Base-by-base conservation (phyloP, 176 grass and related monocot species). In the Musa troglodytarum region DNA sequence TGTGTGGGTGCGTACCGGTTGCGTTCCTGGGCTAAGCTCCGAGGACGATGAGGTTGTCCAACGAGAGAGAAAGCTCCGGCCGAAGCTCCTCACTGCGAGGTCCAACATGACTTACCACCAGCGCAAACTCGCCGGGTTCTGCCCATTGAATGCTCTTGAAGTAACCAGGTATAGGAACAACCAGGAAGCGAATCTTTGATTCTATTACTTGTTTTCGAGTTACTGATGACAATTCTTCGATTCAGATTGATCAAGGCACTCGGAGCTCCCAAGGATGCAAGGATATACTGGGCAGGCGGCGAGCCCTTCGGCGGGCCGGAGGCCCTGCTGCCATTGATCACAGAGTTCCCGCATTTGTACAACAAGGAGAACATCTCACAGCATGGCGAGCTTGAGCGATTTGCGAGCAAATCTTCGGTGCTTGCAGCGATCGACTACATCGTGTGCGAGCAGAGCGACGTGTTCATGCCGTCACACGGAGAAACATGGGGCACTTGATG, bases 401-500 rank as follows among this genome's bases (percentile, higher is more conserved):
- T 64, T 10, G 43, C 59, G 23, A 65, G 50, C 29, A 77, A 65
- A 2, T 51, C 75, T 13, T 77, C 75, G 22, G 34, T 64, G 12
- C 75, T 77, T 11, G 75, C 75, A 4, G 75, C 75, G 2, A 24
- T 77, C 17, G 75, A 77, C 75, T 77, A 64, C 19, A 65, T 65
- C 1, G 75, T 77, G 8, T 61, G 57, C 58, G 49, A 64, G 49
- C 59, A 62, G 57, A 77, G 75, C 75, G 75, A 77, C 59, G 75
- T 77, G n/a, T 77, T 77, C 75, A 25, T 77, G 59, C 75, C 75
- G 1, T 77, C 75, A 1, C 75, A 77, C 16, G 75, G 75, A 9
- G 75, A 5, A 77, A 77, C 75, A 77, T 77, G 75, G 75, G 57
- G 11, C 75, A 62, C 49, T 1, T 77, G 34, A 77, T 77, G 29